Conservation (phyloP, 163 green algal species). For the Scenedesmus sp. region DNA sequence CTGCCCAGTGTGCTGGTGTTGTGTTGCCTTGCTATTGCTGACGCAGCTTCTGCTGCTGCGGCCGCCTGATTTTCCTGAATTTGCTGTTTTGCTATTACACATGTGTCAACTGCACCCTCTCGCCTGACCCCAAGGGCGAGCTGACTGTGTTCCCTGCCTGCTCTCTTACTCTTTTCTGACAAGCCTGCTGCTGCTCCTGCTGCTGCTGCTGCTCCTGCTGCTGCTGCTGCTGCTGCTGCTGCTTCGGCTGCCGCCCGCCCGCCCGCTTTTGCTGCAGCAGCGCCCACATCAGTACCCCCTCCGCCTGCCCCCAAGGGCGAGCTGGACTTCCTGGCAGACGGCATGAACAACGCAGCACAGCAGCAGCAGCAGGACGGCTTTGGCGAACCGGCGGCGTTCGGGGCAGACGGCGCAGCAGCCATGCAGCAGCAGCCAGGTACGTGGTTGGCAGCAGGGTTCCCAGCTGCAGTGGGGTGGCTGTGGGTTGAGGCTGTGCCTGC, state of each 20-base stretch:
- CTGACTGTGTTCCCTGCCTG: no score
- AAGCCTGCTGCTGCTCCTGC: neutral
- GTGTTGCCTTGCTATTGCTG: no score
- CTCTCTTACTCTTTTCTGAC: neutral
- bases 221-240: neutral
- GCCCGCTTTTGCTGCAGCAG: neutral
- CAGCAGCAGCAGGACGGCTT: slow-evolving; percentile 40
- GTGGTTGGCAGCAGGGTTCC: neutral
- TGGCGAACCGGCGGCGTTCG: slow-evolving; percentile 43
- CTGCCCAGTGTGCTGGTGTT: neutral
- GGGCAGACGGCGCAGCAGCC: slow-evolving; percentile 8
- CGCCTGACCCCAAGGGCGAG: no score
- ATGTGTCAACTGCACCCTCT: no score
- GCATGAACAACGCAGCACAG: slow-evolving; percentile 34
- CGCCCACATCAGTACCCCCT: neutral
- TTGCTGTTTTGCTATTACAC: no score
- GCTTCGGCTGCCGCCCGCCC: neutral
- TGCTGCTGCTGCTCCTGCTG: neutral
- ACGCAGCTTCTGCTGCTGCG: no score
- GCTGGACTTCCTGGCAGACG: slow-evolving; percentile 53
- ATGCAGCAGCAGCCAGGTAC: slow-evolving; percentile 28
- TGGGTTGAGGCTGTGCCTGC: neutral
- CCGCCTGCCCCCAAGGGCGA: slow-evolving; percentile 16
- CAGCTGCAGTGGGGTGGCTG: neutral
- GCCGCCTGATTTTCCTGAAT: no score